These are phyloP conservation scores for Paecilomyces variotii DNA, from an alignment of 2,329 filamentous ascomycete species.

Conservation along the genomic window DNA sequence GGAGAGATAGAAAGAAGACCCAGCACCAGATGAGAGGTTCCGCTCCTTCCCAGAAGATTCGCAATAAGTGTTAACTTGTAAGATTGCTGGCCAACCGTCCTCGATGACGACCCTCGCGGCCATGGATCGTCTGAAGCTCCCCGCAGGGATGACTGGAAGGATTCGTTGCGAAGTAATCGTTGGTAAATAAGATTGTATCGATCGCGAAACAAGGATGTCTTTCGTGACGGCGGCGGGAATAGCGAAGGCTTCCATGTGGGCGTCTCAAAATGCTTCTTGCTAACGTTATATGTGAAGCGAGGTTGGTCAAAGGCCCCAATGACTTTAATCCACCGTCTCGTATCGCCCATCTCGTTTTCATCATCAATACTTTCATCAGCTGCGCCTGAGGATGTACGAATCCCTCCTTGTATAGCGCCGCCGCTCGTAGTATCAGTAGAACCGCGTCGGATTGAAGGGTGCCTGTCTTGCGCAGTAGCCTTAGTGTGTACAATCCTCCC, in stretches of 20 bases:
- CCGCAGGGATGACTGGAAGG: conserved; percentile 77
- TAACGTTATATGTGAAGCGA: conserved; percentile 37
- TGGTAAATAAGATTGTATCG: conserved; percentile 90
- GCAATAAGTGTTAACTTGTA: conserved; percentile 86
- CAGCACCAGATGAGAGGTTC: conserved; percentile 75
- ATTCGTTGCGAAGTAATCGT: conserved; percentile 82
- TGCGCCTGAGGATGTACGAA: conserved; percentile 27
- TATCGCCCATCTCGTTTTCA: conserved; percentile 58
- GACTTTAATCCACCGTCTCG: conserved; percentile 75
- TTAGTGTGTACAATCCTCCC: conserved; percentile 49
- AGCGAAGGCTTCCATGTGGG: conserved; percentile 58
- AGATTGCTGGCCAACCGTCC: conserved; percentile 50
- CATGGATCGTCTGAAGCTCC: conserved; percentile 50
- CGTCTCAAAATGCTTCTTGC: conserved; percentile 85
- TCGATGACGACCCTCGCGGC: conserved; percentile 48
- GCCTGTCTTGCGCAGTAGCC: conserved; percentile 30
- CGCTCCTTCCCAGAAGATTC: conserved; percentile 67
- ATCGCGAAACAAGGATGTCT: conserved; percentile 79
- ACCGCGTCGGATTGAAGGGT: conserved; percentile 37
- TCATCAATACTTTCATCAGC: conserved; percentile 51
- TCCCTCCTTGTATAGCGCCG: conserved; percentile 27
- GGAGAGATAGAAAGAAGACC: conserved; percentile 75
- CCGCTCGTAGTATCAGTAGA: conserved; percentile 41
- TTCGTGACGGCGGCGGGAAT: conserved; percentile 69
- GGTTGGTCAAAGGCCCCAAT: conserved; percentile 82